Conservation (phyloP, 169 alveolate genomes). For the Plasmodium fragile region DNA sequence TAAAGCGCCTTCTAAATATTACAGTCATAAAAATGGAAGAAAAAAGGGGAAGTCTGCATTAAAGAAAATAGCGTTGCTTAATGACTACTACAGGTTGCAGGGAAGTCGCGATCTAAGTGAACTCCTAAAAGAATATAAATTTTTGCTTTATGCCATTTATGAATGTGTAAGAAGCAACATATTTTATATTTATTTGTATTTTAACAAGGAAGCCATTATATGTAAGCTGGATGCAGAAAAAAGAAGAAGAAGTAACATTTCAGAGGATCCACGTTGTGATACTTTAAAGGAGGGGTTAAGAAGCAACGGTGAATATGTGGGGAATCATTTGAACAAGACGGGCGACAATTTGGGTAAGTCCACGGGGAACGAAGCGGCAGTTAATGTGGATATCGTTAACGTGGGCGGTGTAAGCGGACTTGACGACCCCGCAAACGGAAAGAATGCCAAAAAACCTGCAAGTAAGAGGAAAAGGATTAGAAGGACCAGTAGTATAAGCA, state of each 20-base stretch:
- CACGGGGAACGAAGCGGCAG: background rate
- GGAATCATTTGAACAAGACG: background rate
- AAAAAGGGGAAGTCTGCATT: background rate
- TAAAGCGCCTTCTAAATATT: background rate
- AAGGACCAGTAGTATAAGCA: background rate
- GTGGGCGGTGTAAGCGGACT: background rate
- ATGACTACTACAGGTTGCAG: background rate
- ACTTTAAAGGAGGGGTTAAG: background rate
- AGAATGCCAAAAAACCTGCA: background rate
- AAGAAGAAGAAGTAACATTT: background rate
- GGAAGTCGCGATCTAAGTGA: background rate
- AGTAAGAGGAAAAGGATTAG: background rate
- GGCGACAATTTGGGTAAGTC: background rate
- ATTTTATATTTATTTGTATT: slow-evolving; percentile 54
- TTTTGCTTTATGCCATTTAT: slow-evolving; percentile 29
- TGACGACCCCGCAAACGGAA: background rate
- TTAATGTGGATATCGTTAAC: background rate
- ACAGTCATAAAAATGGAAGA: background rate
- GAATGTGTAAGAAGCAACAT: slow-evolving; percentile 50
- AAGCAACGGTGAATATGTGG: background rate
- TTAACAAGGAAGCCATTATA: slow-evolving; percentile 41
- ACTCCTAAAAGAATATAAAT: slow-evolving; percentile 41
- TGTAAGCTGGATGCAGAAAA: background rate
- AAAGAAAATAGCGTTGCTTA: background rate
- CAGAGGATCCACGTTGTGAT: background rate